Evolutionary conservation across 768 basidiomycete genomes (phyloP).

Genomic region (Mycena olivaceomarginata): DNA sequence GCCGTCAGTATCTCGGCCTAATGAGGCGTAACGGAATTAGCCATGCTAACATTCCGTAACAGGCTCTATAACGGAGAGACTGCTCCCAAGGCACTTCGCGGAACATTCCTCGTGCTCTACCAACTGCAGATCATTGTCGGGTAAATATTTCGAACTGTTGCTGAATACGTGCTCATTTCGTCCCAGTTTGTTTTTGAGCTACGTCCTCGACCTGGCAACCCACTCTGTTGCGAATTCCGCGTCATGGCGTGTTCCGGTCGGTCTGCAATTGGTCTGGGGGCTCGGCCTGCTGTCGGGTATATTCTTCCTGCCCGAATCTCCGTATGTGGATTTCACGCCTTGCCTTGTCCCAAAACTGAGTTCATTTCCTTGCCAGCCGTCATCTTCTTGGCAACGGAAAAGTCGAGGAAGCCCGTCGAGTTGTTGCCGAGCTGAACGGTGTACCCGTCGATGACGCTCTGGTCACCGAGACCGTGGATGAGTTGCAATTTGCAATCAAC

Average conservation of each 20-base stretch:
- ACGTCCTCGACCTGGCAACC: slow-evolving; percentile 81
- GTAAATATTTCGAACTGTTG: slow-evolving; percentile 57
- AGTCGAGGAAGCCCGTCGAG: slow-evolving; percentile 72
- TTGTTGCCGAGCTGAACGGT: slow-evolving; percentile 81
- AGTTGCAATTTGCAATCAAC: slow-evolving; percentile 78
- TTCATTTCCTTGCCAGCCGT: slow-evolving; percentile 63
- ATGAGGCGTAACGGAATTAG: neutral
- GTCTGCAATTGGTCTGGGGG: slow-evolving; percentile 84
- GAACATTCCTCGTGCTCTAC: slow-evolving; percentile 82
- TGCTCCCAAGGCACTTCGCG: slow-evolving; percentile 84
- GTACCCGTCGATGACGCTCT: slow-evolving; percentile 75
- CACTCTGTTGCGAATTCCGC: slow-evolving; percentile 74
- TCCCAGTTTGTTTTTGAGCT: slow-evolving; percentile 81
- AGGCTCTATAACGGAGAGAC: slow-evolving; percentile 88
- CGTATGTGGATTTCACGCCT: slow-evolving; percentile 64
- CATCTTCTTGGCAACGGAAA: slow-evolving; percentile 79
- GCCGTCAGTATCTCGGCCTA: slow-evolving; percentile 57
- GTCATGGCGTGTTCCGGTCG: slow-evolving; percentile 86
- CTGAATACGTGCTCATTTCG: neutral
- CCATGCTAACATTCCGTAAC: slow-evolving; percentile 49
- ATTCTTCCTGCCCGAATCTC: slow-evolving; percentile 87
- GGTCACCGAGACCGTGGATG: slow-evolving; percentile 76
- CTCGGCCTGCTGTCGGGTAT: slow-evolving; percentile 80
- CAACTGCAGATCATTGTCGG: slow-evolving; percentile 87
- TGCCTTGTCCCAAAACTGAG: neutral